Percentiles rank a stretch among this genome's conserved stretches.
Conservation (phyloP, 306 rosid species). For the Castanea crenata region DNA sequence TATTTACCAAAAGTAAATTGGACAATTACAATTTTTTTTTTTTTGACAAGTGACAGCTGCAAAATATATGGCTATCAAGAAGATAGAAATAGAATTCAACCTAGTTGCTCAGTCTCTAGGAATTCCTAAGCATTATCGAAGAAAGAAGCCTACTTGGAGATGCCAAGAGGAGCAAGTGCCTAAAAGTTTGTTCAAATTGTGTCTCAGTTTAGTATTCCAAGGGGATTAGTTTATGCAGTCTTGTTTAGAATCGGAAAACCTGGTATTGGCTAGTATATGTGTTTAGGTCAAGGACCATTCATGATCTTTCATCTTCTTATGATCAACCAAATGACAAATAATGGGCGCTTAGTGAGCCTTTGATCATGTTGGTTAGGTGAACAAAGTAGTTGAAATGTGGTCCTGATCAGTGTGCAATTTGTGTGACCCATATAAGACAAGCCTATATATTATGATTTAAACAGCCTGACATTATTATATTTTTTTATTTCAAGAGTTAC, state of each 20-base stretch:
- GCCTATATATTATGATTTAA: conserved; percentile 22
- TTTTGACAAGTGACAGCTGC: too few relatives aligned
- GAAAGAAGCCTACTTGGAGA: too few relatives aligned
- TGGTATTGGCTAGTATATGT: neutral
- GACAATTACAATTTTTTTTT: neutral
- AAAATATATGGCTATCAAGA: too few relatives aligned
- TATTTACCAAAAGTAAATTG: neutral
- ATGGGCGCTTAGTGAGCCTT: conserved; percentile 32
- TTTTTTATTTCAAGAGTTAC: conserved; percentile 31
- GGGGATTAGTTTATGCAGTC: conserved; percentile 10
- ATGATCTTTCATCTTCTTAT: conserved; percentile 17
- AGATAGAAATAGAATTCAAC: too few relatives aligned
- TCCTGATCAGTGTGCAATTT: conserved; percentile 36
- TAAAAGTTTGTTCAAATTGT: neutral
- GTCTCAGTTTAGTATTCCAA: neutral
- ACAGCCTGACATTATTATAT: conserved; percentile 25
- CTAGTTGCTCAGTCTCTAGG: too few relatives aligned
- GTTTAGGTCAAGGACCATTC: conserved; percentile 12
- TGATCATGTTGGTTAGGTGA: conserved; percentile 51
- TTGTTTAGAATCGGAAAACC: neutral
- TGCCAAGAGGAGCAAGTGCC: too few relatives aligned
- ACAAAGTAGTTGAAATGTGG: conserved; percentile 53
- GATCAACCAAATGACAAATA: conserved; percentile 33
- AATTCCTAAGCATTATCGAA: too few relatives aligned
- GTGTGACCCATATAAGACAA: conserved; percentile 40